A percentile compares a stretch with the other conserved stretches of the same genome.
phyloP scores from a whole-genome alignment of 257 asterid species.

The Anisodus tanguticus region DNA sequence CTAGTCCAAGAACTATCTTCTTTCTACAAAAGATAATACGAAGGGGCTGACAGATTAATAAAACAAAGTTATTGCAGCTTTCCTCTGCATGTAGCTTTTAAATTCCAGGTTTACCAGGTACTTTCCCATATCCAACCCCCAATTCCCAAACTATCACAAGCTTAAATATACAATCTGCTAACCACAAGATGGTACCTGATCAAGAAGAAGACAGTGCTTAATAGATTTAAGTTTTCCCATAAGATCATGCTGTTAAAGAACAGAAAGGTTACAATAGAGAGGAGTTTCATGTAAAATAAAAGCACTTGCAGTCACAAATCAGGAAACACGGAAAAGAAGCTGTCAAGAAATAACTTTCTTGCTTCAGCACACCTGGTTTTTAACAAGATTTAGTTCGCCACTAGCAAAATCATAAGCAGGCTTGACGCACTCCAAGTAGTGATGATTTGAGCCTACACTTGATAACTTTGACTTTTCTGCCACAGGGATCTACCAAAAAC shows the following conservation, averaged over 20 bases:
- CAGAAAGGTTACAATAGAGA: slow-evolving; percentile 34
- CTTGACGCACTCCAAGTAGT: slow-evolving; percentile 90
- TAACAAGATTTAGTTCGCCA: slow-evolving; percentile 90
- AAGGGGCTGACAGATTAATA: slow-evolving; percentile 1
- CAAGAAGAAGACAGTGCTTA: slow-evolving; percentile 98
- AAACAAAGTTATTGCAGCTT: background rate
- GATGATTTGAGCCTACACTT: slow-evolving; percentile 85
- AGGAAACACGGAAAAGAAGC: slow-evolving; percentile 20
- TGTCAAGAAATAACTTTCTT: background rate
- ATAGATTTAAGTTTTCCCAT: slow-evolving; percentile 94
- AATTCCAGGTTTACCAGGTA: background rate
- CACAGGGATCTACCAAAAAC: slow-evolving; percentile 69
- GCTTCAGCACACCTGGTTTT: slow-evolving; percentile 72
- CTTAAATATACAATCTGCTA: background rate
- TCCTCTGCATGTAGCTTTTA: background rate
- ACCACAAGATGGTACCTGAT: slow-evolving; percentile 65
- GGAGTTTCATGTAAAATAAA: slow-evolving; percentile 27
- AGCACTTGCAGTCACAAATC: slow-evolving; percentile 22
- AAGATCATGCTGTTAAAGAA: slow-evolving; percentile 80
- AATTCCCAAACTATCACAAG: background rate
- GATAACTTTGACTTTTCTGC: slow-evolving; percentile 84
- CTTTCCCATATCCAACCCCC: slow-evolving; percentile 19
- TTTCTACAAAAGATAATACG: background rate
- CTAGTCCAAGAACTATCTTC: slow-evolving; percentile 4
- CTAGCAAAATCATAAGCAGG: slow-evolving; percentile 96